Evolutionary conservation across 164 flowering plant species (phyloP).

Genomic region (Kalanchoe fedtschenkoi): DNA sequence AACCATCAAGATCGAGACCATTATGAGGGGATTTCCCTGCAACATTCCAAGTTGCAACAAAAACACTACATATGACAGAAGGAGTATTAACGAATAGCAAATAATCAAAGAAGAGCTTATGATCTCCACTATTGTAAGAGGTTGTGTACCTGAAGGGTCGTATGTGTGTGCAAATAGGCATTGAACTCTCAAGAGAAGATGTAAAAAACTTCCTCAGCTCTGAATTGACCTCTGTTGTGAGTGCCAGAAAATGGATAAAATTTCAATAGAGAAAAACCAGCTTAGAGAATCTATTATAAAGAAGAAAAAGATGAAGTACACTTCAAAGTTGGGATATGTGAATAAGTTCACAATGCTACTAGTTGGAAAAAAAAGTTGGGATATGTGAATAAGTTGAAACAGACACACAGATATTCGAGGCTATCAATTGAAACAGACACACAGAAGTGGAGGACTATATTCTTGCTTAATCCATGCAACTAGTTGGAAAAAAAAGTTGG

Average conservation of each 20-base stretch:
- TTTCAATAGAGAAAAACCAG: background rate
- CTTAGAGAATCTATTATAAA: too few relatives aligned
- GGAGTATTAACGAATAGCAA: background rate
- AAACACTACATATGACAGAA: slow-evolving; percentile 26
- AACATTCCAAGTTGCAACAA: slow-evolving; percentile 81
- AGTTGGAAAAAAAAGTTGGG: too few relatives aligned
- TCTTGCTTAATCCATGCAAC: slow-evolving; percentile 1
- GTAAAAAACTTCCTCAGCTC: background rate
- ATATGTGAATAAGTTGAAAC: too few relatives aligned
- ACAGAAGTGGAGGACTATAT: background rate
- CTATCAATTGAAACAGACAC: too few relatives aligned
- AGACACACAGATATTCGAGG: too few relatives aligned
- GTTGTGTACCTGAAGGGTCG: background rate
- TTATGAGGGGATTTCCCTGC: slow-evolving; percentile 62
- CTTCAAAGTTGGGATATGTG: too few relatives aligned
- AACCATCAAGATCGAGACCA: slow-evolving; percentile 41
- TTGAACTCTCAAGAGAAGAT: background rate
- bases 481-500: too few relatives aligned
- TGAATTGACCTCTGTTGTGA: background rate
- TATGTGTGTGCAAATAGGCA: background rate
- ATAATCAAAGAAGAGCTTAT: background rate
- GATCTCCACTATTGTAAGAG: background rate
- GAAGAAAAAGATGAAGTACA: too few relatives aligned
- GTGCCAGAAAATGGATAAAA: background rate
- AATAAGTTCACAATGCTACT: too few relatives aligned